phyloP scores from a whole-genome alignment of 179 eudicot genomes.

The Gypsophila paniculata region DNA sequence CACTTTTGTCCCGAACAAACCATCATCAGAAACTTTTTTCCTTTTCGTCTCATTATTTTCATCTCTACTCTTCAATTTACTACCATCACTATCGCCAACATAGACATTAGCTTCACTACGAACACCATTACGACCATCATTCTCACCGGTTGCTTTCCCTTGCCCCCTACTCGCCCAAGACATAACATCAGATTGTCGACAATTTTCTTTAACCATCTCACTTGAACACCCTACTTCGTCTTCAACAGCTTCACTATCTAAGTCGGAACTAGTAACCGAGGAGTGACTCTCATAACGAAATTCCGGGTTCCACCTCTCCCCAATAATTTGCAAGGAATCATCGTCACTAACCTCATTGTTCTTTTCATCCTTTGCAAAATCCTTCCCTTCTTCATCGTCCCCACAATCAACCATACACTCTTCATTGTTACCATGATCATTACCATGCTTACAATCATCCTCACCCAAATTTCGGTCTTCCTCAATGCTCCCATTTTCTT shows the following conservation, averaged over 20 bases:
- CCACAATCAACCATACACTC: background rate
- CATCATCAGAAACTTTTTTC: background rate
- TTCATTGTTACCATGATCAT: background rate
- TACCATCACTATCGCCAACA: background rate
- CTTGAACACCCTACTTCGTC: background rate
- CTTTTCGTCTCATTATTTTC: background rate
- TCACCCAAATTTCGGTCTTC: background rate
- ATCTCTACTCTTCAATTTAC: background rate
- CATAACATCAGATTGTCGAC: constrained; percentile 3
- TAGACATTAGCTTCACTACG: background rate
- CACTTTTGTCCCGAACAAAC: background rate
- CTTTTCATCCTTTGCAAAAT: background rate
- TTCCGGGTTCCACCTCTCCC: constrained; percentile 20
- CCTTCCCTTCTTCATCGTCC: background rate
- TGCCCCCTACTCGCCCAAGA: constrained; percentile 20
- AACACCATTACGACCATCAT: background rate
- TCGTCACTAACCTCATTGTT: constrained; percentile 21
- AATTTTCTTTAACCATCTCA: background rate
- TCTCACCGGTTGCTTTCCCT: background rate
- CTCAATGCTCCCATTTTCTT: background rate
- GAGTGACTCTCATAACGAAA: constrained; percentile 2
- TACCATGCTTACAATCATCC: background rate
- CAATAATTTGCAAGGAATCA: constrained; percentile 23
- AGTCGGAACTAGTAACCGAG: background rate
- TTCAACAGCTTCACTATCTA: background rate